Base-by-base conservation (phyloP, 805 yeast species). In the Cyberlindnera euphorbiiphila region DNA sequence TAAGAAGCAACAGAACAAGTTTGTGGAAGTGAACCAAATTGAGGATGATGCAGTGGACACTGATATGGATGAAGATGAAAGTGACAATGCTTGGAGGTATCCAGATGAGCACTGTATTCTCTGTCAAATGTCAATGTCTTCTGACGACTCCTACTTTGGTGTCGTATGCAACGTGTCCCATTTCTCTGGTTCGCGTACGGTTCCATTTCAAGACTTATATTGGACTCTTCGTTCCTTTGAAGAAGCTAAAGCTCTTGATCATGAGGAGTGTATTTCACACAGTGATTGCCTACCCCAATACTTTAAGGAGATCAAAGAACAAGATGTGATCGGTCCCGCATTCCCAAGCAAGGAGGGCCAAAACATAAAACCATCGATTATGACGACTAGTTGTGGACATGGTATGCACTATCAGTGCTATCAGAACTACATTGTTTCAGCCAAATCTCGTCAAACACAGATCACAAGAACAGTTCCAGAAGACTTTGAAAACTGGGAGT, bases 381-480 rank as follows among this genome's bases (percentile, higher is more conserved):
- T 60, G 1, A 67, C 81, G 4, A 73, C 78, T 43, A 81, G 95
- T 35, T 91, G 98, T 65, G 95, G 96, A 1, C 98, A 91, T 61
- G 94, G 95, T 2, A 82, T 91, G 80, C 98, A 91, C 59, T 77
- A 74, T 43, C 68, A 74, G 13, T 91, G 98, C 56, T 82, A 81
- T 51, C 60, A 75, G 36, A 77, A 78, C 41, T 85, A 78, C 52
- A 59, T 82, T 52, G 65, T 68, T 22, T 72, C 80, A n/a, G 68
- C 72, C 29, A 65, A 74, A 35, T 60, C 69, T 6, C 70, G 81
- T 12, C 77, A 74, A 49, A 76, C 71, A 13, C 95, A 87, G 53
- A 76, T 88, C 23, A 85, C 95, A 0, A 69, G 95, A 54, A 85
- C 89, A 34, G 68, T 80, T 5, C 95, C 96, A 0, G 95, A 83